Evolutionary conservation across 371 early-diverging fungal genomes (phyloP), one percentile per base, ranked within the genome.

Genomic region (Syncephalis plumigaleata): DNA sequence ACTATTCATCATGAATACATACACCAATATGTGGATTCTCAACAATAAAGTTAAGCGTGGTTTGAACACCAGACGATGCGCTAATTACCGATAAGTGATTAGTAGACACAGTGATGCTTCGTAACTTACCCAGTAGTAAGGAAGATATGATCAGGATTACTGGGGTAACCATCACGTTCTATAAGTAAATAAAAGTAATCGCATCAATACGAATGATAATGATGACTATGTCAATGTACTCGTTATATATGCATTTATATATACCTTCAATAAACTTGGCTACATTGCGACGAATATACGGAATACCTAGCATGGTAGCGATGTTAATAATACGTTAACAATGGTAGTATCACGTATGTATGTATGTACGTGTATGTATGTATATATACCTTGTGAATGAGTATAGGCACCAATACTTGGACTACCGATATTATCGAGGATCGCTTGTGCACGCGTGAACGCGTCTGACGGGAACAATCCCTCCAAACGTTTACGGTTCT

Each of bases 351-450:
- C n/a, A n/a, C n/a, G n/a, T n/a, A n/a, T n/a, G n/a, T n/a, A n/a
- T n/a, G n/a, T n/a, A n/a, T n/a, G n/a, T n/a, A n/a, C n/a, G n/a
- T n/a, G n/a, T n/a, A n/a, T n/a, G n/a, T n/a, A n/a, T n/a, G 45
- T 21, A 8, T 17, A 26, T 17, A 54, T 54, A 51, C 95, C 98
- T 64, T 91, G 87, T 15, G 94, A 92, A 50, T 92, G 94, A 15
- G 81, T 84, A 62, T 97, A 97, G 11, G 95, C 89, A 26, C 96
- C 96, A 9, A 82, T 65, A 46, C 82, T 77, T 16, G 81, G 79
- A 44, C 81, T 75, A 15, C 81, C 77, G 25, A 86, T 68, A 18
- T 73, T 61, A 27, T 66, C 50, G 25, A 89, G 55, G 36, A 91
- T 62, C 13, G 53, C 56, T 38, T 68, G 61, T 11, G 98, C 96